These are phyloP conservation scores for Brassica juncea DNA, from an alignment of 345 rosid species.

Conservation along the genomic window DNA sequence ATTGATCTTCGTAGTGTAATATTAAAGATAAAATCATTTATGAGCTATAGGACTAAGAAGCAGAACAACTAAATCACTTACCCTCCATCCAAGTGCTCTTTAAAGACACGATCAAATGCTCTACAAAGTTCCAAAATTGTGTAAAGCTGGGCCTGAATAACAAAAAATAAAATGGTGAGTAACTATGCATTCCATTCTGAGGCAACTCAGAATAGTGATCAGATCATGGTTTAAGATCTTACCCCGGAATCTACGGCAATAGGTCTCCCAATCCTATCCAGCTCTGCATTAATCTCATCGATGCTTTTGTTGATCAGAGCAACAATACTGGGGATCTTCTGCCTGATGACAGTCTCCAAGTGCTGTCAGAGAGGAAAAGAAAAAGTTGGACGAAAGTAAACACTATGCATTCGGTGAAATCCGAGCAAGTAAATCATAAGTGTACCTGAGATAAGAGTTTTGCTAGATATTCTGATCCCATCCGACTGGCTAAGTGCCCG, in stretches of 20 bases:
- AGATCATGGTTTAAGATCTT: conserved; percentile 37
- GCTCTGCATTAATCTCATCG: conserved; percentile 95
- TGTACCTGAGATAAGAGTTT: conserved; percentile 84
- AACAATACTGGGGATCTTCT: conserved; percentile 94
- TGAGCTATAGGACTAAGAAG: not conserved
- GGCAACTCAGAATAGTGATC: not conserved
- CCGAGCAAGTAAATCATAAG: conserved; percentile 4
- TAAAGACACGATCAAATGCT: conserved; percentile 96
- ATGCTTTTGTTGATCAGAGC: conserved; percentile 92
- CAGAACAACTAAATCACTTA: conserved; percentile 38
- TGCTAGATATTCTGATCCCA: conserved; percentile 99
- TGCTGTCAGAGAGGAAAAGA: conserved; percentile 54
- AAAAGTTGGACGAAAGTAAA: conserved; percentile 18
- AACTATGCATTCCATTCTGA: not conserved
- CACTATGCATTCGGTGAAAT: not conserved
- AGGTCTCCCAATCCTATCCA: conserved; percentile 97
- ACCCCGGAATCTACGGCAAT: conserved; percentile 97
- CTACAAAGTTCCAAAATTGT: conserved; percentile 93
- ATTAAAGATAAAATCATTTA: not conserved
- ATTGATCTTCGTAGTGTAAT: not conserved
- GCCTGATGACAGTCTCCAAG: conserved; percentile 89
- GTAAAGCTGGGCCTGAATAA: conserved; percentile 82
- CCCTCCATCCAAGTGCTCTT: conserved; percentile 99
- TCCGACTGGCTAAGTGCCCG: conserved; percentile 89
- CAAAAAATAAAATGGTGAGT: conserved; percentile 29